These are phyloP conservation scores for Pulveroboletus ravenelii DNA, from an alignment of 768 basidiomycete genomes.

Conservation along the genomic window DNA sequence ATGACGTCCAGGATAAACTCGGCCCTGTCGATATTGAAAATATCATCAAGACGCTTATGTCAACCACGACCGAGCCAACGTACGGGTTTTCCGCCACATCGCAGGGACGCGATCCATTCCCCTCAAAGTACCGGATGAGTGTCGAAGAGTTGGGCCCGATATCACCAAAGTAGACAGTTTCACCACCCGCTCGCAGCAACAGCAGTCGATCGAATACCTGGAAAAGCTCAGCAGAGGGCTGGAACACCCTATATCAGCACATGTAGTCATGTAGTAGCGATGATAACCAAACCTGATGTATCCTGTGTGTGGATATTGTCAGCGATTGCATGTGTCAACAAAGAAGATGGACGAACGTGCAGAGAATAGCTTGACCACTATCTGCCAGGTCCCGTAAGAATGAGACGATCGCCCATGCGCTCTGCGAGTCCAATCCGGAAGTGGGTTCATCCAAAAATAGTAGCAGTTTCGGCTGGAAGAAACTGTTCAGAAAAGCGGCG, in stretches of 20 bases:
- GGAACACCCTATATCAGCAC: slow-evolving; percentile 22
- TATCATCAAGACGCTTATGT: too few species aligned
- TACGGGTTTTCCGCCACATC: too few species aligned
- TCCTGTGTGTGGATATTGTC: slow-evolving; percentile 23
- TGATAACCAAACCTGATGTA: slow-evolving; percentile 33
- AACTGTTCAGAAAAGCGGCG: background rate
- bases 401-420: slow-evolving; percentile 35
- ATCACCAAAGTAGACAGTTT: slow-evolving; percentile 63
- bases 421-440: slow-evolving; percentile 81
- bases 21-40: too few species aligned
- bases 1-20: too few species aligned
- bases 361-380: slow-evolving; percentile 79
- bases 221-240: slow-evolving; percentile 80
- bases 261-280: background rate
- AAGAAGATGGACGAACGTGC: slow-evolving; percentile 53
- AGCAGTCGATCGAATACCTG: slow-evolving; percentile 75
- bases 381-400: too few species aligned
- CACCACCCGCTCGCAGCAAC: slow-evolving; percentile 72
- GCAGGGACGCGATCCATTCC: too few species aligned
- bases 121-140: too few species aligned
- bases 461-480: slow-evolving; percentile 60
- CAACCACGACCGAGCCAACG: too few species aligned
- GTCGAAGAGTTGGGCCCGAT: slow-evolving; percentile 41
- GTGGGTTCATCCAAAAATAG: slow-evolving; percentile 91
- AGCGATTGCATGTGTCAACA: background rate